These are phyloP conservation scores for Tolypocladium album DNA, from an alignment of 2,329 filamentous ascomycete species.

Conservation along the genomic window DNA sequence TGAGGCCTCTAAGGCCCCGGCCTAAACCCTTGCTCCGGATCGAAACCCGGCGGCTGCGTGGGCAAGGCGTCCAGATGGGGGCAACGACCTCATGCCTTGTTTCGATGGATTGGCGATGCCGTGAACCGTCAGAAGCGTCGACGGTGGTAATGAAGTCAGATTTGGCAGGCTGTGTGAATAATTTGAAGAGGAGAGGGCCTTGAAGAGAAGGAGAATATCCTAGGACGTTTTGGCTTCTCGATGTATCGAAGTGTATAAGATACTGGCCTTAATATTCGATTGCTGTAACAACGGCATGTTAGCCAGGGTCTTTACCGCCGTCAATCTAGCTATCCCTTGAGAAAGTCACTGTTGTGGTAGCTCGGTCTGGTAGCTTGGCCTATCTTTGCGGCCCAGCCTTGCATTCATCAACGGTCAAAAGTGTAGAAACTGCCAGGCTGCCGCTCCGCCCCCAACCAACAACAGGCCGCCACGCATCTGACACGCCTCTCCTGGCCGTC, in stretches of 20 bases:
- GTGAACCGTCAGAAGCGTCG: neutral
- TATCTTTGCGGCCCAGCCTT: neutral
- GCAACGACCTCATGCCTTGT: neutral
- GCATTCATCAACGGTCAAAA: neutral
- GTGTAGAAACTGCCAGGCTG: neutral
- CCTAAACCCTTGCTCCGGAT: neutral
- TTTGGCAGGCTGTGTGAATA: no score
- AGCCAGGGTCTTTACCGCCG: neutral
- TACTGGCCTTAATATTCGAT: neutral
- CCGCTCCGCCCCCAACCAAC: neutral
- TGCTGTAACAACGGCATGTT: neutral
- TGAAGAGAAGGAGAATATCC: neutral
- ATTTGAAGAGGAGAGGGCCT: neutral
- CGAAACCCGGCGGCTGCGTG: neutral
- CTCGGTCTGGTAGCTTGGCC: neutral
- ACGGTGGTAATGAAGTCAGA: neutral
- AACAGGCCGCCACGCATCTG: neutral
- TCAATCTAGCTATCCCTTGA: neutral
- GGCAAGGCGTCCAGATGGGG: neutral
- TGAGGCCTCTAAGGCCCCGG: conserved; percentile 6
- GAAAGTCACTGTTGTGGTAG: no score
- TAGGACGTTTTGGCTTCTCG: neutral
- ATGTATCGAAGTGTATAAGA: neutral
- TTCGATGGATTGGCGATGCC: neutral
- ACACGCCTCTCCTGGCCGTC: neutral